Evolutionary conservation across 1,139 yeast genomes (phyloP).

Genomic region (Nematodospora anomalae): DNA sequence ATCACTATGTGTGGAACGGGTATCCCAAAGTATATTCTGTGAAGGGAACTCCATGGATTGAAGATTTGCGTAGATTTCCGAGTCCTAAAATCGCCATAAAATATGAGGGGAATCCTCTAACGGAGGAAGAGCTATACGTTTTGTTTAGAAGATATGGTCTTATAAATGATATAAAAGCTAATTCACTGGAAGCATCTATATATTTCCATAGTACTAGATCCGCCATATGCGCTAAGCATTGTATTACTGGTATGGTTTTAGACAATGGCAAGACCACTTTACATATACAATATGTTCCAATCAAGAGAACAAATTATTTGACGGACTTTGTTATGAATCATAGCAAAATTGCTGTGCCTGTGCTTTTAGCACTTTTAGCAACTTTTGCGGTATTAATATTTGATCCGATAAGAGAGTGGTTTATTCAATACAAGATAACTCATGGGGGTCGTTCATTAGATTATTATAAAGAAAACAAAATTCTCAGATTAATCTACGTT

Average conservation of each 20-base stretch:
- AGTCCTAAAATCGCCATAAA: constrained; percentile 60
- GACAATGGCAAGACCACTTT: constrained; percentile 55
- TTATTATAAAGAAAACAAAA: constrained; percentile 31
- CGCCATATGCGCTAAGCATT: constrained; percentile 86
- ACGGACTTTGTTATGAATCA: constrained; percentile 66
- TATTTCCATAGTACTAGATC: constrained; percentile 55
- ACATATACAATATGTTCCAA: constrained; percentile 71
- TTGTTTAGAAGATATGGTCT: constrained; percentile 85
- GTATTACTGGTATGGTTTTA: constrained; percentile 74
- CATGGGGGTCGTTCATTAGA: constrained; percentile 34
- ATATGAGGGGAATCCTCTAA: constrained; percentile 71
- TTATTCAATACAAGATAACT: constrained; percentile 71
- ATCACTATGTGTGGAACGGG: constrained; percentile 19
- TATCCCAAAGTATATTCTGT: constrained; percentile 64
- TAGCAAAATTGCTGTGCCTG: constrained; percentile 75
- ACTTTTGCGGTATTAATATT: constrained; percentile 81
- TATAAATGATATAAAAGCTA: constrained; percentile 60
- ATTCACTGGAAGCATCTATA: constrained; percentile 44
- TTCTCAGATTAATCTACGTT: constrained; percentile 25
- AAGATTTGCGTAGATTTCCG: constrained; percentile 80
- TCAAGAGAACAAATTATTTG: constrained; percentile 51
- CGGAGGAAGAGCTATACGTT: constrained; percentile 83
- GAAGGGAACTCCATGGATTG: constrained; percentile 94
- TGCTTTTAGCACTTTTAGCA: constrained; percentile 49
- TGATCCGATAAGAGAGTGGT: constrained; percentile 88